Percentiles rank a stretch among this genome's conserved stretches.
These are phyloP conservation scores for Trypanosoma congolense DNA, from an alignment of 208 protist species.

Conservation along the genomic window DNA sequence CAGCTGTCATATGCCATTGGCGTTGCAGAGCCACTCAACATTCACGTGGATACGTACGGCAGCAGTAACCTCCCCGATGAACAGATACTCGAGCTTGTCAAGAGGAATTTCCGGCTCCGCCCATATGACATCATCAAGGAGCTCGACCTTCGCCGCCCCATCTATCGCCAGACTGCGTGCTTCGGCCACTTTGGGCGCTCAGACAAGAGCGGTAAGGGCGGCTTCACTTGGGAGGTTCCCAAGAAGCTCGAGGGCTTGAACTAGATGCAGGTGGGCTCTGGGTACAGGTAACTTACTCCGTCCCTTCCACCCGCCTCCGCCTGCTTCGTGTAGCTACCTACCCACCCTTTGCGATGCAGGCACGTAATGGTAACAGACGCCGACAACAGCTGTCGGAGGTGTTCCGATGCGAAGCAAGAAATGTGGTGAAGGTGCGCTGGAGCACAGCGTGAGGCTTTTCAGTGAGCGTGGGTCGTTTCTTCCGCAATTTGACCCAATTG, in stretches of 20 bases:
- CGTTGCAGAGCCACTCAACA: constrained; percentile 70
- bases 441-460: too few relatives aligned
- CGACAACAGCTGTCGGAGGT: too few relatives aligned
- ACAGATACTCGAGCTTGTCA: background rate
- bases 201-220: background rate
- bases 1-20: background rate
- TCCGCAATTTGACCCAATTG: too few relatives aligned
- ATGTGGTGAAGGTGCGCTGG: too few relatives aligned
- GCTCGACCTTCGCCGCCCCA: background rate
- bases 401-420: too few relatives aligned
- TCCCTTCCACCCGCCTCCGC: too few relatives aligned
- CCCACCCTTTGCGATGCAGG: too few relatives aligned
- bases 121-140: background rate
- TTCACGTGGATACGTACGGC: constrained; percentile 95
- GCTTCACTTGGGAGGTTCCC: constrained; percentile 23
- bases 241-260: constrained; percentile 90
- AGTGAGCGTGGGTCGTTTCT: too few relatives aligned
- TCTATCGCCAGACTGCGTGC: background rate
- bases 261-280: background rate
- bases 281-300: too few relatives aligned
- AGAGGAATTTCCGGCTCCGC: background rate
- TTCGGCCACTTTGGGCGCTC: background rate
- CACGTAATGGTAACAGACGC: too few relatives aligned
- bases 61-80: constrained; percentile 80
- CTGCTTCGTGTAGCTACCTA: too few relatives aligned